Evolutionary conservation across 306 rosid genomes (phyloP), one percentile per base, ranked within the genome.

Genomic region (Citrullus amarus): DNA sequence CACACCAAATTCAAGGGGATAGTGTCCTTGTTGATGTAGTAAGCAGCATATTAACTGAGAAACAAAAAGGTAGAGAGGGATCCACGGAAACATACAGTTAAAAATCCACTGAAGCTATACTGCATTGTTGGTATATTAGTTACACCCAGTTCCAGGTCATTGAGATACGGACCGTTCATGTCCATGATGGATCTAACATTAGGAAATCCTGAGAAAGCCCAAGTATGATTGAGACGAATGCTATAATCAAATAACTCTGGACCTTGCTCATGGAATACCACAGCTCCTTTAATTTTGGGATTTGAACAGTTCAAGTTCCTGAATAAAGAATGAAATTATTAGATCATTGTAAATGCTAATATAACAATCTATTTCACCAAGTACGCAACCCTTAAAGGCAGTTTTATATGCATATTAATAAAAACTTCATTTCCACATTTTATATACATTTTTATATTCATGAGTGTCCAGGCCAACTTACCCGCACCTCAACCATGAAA

Each of bases 151-250:
- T 91, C 92, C 96, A 94, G 84, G 86, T 94, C 98, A 81, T 91
- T 84, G 51, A 94, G 89, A 86, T 85, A 94, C 75, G 98, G 95
- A 54, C 98, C 98, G 86, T 88, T 94, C 46, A 89, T 88, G 74
- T 94, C 98, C 98, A 94, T 94, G 86, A 94, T 94, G 78, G 96
- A 81, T 80, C 82, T 92, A 80, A 92, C 92, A 83, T 94, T 88
- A 53, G 97, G 98, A 85, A 94, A 94, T 84, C 98, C 98, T 0
- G 96, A 89, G 92, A 94, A 89, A 84, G 98, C 98, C 98, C 98
- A 94, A 6, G 98, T 87, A 82, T 94, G 98, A 84, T 92, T 92
- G 79, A 94, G 98, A 72, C 97, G 96, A 81, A 92, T 92, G 84
- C 98, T 92, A 85, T 94, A 94, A 80, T 94, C 97, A 84, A 89